A percentile compares a stretch with the other conserved stretches of the same genome.
phyloP scores from a whole-genome alignment of 208 protist species.

The Entamoeba dispar region DNA sequence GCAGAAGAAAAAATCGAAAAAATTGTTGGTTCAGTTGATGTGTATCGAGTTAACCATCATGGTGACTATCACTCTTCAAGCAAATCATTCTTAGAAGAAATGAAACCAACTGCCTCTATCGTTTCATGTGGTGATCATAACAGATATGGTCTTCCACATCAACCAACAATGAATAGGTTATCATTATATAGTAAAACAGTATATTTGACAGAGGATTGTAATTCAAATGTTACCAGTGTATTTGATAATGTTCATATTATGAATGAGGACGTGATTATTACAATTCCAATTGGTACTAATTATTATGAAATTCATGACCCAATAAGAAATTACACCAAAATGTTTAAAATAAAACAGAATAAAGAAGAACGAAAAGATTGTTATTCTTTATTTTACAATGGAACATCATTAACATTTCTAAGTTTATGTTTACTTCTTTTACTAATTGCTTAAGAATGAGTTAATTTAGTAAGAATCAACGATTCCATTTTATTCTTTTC shows the following conservation, averaged over 20 bases:
- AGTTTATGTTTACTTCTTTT: no score
- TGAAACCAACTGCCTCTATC: not conserved
- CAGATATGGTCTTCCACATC: not conserved
- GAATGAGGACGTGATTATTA: not conserved
- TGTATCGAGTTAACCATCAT: not conserved
- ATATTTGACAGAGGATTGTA: not conserved
- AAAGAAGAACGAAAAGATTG: not conserved
- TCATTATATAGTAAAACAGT: not conserved
- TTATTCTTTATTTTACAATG: no score
- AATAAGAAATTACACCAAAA: not conserved
- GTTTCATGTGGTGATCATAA: not conserved
- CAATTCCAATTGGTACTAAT: not conserved
- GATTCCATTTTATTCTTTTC: no score
- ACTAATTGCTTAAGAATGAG: no score
- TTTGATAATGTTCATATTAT: not conserved
- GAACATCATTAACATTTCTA: no score
- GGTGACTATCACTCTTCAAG: not conserved
- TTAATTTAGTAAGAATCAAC: no score
- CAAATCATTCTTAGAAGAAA: not conserved
- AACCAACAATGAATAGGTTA: not conserved
- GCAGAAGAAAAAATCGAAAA: not conserved
- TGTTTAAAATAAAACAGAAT: not conserved
- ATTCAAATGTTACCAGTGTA: not conserved
- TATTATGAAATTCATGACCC: not conserved
- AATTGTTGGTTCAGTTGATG: not conserved